These are phyloP conservation scores for Botrytis hyacinthi DNA, from an alignment of 2,329 filamentous ascomycete genomes.

Conservation along the genomic window DNA sequence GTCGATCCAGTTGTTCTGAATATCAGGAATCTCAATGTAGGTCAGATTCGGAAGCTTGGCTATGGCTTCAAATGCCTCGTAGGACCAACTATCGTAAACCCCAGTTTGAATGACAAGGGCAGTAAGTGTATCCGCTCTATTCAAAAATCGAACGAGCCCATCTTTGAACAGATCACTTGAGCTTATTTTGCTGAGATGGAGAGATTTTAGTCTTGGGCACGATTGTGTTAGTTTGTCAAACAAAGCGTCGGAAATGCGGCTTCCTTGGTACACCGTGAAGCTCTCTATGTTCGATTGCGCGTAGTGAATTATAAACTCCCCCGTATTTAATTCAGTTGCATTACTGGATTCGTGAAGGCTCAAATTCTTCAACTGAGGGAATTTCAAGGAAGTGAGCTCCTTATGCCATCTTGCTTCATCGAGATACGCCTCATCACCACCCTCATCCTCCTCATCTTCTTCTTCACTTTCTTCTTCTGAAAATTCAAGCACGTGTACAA, in stretches of 20 bases:
- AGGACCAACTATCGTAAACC: background rate
- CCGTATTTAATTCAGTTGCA: background rate
- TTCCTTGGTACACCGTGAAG: background rate
- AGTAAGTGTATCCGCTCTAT: background rate
- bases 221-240: background rate
- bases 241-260: background rate
- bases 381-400: background rate
- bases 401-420: background rate
- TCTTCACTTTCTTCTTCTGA: background rate
- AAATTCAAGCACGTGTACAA: background rate
- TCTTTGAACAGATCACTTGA: background rate
- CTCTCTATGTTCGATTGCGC: background rate
- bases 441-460: background rate
- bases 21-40: background rate
- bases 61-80: conserved; percentile 1
- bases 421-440: background rate
- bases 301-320: background rate
- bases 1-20: background rate
- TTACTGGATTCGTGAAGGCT: background rate
- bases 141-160: background rate
- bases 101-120: background rate
- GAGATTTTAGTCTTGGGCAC: background rate
- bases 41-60: conserved; percentile 2
- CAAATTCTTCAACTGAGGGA: background rate
- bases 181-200: background rate